Conservation (phyloP, 192 early-diverging fungal species). For the Linnemannia elongata region DNA sequence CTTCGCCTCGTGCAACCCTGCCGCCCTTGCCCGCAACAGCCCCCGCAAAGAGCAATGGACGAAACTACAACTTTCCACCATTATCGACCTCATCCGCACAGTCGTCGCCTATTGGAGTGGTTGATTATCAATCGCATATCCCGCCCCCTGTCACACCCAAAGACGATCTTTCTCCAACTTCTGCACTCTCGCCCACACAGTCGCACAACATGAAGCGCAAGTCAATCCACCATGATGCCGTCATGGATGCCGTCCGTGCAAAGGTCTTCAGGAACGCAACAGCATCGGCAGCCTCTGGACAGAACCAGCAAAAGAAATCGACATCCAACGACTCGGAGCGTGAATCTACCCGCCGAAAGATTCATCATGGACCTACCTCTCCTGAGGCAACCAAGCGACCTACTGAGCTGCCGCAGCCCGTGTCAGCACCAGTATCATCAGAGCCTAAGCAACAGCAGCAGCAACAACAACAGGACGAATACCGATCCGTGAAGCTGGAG, state of each 20-base stretch:
- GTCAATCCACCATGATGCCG: conserved; percentile 59
- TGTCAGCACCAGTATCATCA: not conserved
- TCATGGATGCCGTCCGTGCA: conserved; percentile 61
- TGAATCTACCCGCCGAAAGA: conserved; percentile 26
- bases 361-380: conserved; percentile 15
- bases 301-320: conserved; percentile 31
- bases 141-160: conserved; percentile 51
- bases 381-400: conserved; percentile 24
- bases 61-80: conserved; percentile 35
- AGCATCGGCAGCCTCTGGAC: conserved; percentile 15
- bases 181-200: conserved; percentile 41
- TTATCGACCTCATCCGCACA: conserved; percentile 33
- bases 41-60: conserved; percentile 17
- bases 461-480: conserved; percentile 21
- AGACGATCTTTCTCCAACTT: conserved; percentile 50
- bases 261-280: conserved; percentile 57
- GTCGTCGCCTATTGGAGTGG: conserved; percentile 35
- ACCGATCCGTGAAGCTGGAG: conserved; percentile 22
- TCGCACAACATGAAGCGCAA: conserved; percentile 39
- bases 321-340: conserved; percentile 6
- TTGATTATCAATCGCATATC: conserved; percentile 51
- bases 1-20: conserved; percentile 44
- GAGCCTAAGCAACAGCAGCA: conserved; percentile 1
- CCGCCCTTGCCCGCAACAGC: conserved; percentile 28
- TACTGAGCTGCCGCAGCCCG: not conserved